Percentiles rank a stretch among this genome's conserved stretches.
phyloP scores from a whole-genome alignment of 1,139 yeast species.

The Blastobotrys illinoisensis region DNA sequence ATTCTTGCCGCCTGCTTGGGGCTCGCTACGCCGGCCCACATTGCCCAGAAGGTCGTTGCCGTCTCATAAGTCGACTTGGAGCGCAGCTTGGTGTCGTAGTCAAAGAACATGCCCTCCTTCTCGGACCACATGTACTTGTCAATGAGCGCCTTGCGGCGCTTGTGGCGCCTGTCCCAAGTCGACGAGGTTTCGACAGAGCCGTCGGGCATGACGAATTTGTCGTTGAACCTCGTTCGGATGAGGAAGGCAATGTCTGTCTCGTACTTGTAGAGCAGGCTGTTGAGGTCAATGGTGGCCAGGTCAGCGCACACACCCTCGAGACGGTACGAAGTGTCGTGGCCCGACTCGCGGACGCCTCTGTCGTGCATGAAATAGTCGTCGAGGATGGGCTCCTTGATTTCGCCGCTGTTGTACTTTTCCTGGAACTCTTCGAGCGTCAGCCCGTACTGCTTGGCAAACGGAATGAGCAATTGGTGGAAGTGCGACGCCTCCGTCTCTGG shows the following conservation, averaged over 20 bases:
- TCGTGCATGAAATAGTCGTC: slow-evolving; percentile 91
- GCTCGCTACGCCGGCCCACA: slow-evolving; percentile 79
- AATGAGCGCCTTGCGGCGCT: slow-evolving; percentile 48
- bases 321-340: slow-evolving; percentile 92
- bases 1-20: slow-evolving; percentile 65
- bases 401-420: slow-evolving; percentile 59
- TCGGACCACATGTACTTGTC: slow-evolving; percentile 83
- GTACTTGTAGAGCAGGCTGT: slow-evolving; percentile 81
- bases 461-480: slow-evolving; percentile 65
- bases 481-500: slow-evolving; percentile 96
- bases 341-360: slow-evolving; percentile 93
- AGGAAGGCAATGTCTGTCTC: slow-evolving; percentile 76
- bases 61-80: slow-evolving; percentile 67
- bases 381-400: slow-evolving; percentile 64
- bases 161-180: slow-evolving; percentile 58
- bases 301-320: slow-evolving; percentile 86
- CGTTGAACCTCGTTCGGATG: slow-evolving; percentile 52
- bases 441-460: slow-evolving; percentile 61
- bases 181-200: slow-evolving; percentile 46
- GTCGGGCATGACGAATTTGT: slow-evolving; percentile 39
- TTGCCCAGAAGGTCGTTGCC: slow-evolving; percentile 89
- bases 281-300: slow-evolving; percentile 86
- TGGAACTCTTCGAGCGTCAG: slow-evolving; percentile 66
- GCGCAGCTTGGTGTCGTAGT: slow-evolving; percentile 63
- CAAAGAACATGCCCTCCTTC: slow-evolving; percentile 70